phyloP scores from a whole-genome alignment of 163 green algal genomes.

The Chlamydomonas reinhardtii region DNA sequence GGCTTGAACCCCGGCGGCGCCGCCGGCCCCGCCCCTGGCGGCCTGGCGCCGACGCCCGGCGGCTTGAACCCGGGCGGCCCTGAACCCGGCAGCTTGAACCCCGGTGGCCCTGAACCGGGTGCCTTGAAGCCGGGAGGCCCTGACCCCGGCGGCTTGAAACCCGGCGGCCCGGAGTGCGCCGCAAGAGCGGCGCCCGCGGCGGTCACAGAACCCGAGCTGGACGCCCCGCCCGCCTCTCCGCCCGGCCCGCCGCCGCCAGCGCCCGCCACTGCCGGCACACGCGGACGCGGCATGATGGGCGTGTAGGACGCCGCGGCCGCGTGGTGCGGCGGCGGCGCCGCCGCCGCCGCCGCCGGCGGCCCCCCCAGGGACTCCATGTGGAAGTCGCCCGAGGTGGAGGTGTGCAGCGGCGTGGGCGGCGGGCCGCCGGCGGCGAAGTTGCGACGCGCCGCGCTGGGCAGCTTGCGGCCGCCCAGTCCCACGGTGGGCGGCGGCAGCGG shows the following conservation, averaged over 20 bases:
- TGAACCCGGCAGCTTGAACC: background rate
- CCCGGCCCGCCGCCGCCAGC: conserved; percentile 5
- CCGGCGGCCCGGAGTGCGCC: background rate
- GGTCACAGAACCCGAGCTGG: background rate
- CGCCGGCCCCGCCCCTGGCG: background rate
- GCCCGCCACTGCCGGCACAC: background rate
- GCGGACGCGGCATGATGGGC: too few species aligned
- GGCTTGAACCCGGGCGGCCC: background rate
- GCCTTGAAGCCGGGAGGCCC: background rate
- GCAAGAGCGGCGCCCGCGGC: background rate
- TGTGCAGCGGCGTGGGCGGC: conserved; percentile 14
- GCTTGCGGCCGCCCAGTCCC: conserved; percentile 21
- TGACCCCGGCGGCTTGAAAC: background rate
- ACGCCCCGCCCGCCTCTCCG: background rate
- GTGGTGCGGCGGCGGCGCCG: too few species aligned
- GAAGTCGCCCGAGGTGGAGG: too few species aligned
- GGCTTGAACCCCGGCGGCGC: conserved; percentile 18
- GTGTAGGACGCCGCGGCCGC: background rate
- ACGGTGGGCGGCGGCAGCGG: background rate
- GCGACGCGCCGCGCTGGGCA: conserved; percentile 23
- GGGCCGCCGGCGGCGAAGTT: background rate
- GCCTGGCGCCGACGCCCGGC: background rate
- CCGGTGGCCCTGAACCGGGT: background rate
- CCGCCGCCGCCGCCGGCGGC: conserved; percentile 15
- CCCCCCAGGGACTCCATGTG: too few species aligned